Base-by-base conservation (phyloP, 169 alveolate species). In the Plasmodium blacklocki region DNA sequence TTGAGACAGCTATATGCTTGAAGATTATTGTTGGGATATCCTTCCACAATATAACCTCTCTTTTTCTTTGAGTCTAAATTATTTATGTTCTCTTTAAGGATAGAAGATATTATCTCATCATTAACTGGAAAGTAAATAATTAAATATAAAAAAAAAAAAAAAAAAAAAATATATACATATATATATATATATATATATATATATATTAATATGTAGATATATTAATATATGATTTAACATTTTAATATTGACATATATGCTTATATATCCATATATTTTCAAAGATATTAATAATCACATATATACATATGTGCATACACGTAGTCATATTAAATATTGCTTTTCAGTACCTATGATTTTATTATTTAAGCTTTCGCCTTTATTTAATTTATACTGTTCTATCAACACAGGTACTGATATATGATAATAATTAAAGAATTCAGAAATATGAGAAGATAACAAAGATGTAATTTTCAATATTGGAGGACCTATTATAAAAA, bases 401-500 rank as follows among this genome's bases (percentile, higher is more conserved):
- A 76, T 58, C 43, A 76, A 45, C 15, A 47, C 29, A 21, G 88
- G 32, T 6, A 26, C 23, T 11, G 52, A 29, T 18, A 76, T 21
- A n/a, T 76, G 88, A 72, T 76, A 76, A 26, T 76, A 76, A 56
- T 58, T 32, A 21, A 76, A 76, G 29, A 59, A 63, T 54, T 54
- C 66, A 58, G 88, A 32, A 64, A 76, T 76, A n/a, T 74, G 32
- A 14, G 88, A 76, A 63, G 71, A 76, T 63, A 76, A 18, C 14
- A 72, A 23, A 19, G 88, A 70, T 63, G 88, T 76, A 76, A 76
- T 76, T 76, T 76, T 76, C 19, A 76, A 19, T 56, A 66, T 26
- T 11, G 88, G 88, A 26, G 88, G 88, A 14, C 88, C 88, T n/a
- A 76, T 63, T 54, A 76, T 67, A 29, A 76, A 76, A 63, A 76